These are phyloP conservation scores for Suillus placidus DNA, from an alignment of 768 basidiomycete genomes.

Conservation along the genomic window DNA sequence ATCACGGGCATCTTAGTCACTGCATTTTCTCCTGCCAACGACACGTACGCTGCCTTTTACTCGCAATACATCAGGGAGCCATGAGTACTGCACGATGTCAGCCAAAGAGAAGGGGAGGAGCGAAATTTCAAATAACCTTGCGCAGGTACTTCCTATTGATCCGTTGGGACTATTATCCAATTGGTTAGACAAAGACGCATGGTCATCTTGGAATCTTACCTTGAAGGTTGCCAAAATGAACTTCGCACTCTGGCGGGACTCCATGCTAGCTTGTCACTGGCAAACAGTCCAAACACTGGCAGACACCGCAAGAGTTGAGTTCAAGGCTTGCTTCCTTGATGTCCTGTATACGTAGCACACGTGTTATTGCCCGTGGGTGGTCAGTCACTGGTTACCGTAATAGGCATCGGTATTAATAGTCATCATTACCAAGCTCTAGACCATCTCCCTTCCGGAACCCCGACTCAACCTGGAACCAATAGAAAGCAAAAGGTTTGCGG, in stretches of 20 bases:
- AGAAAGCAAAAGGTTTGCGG: no score
- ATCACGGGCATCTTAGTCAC: constrained; percentile 9
- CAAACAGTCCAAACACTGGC: background rate
- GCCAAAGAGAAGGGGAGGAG: background rate
- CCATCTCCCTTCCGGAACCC: no score
- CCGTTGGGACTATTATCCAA: constrained; percentile 37
- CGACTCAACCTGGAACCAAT: no score
- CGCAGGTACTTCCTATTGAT: constrained; percentile 56
- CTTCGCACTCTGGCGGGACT: constrained; percentile 21
- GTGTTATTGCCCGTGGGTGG: background rate
- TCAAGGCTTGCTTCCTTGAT: background rate
- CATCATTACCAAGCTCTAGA: no score
- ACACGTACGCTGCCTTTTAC: constrained; percentile 76
- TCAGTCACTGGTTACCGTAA: no score
- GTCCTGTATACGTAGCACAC: background rate
- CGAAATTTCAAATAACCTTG: constrained; percentile 39
- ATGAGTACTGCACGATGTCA: constrained; percentile 62
- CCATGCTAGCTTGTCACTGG: constrained; percentile 21
- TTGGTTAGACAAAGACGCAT: background rate
- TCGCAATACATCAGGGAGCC: constrained; percentile 87
- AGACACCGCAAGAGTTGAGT: background rate
- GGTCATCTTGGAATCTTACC: constrained; percentile 21
- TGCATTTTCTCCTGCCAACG: constrained; percentile 5
- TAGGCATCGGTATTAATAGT: no score
- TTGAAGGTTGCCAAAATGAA: constrained; percentile 26